phyloP scores from a whole-genome alignment of 2,329 filamentous ascomycete species.

The Corynespora cassiicola region DNA sequence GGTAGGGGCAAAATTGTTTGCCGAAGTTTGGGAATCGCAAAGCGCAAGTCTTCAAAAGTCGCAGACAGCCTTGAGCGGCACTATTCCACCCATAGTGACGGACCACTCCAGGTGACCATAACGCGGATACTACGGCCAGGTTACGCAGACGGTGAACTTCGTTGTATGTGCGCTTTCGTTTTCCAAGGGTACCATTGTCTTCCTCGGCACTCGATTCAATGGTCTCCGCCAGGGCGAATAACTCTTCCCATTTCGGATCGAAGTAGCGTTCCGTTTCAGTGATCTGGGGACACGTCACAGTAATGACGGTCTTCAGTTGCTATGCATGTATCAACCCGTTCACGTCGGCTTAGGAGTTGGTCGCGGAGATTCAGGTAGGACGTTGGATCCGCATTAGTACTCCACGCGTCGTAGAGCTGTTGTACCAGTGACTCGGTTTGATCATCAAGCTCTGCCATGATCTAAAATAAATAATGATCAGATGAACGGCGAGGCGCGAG shows the following conservation, averaged over 20 bases:
- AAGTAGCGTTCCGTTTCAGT: too few relatives aligned
- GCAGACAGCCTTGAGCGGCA: neutral
- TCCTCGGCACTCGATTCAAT: neutral
- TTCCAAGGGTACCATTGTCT: too few relatives aligned
- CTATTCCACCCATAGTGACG: slow-evolving; percentile 1
- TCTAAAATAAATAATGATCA: too few relatives aligned
- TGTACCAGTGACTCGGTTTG: slow-evolving; percentile 1
- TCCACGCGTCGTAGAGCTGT: slow-evolving; percentile 1
- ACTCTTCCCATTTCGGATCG: slow-evolving; percentile 2
- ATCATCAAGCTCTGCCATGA: slow-evolving; percentile 3
- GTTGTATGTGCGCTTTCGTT: slow-evolving; percentile 1
- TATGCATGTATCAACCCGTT: too few relatives aligned
- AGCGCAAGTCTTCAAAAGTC: slow-evolving; percentile 1
- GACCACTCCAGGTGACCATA: slow-evolving; percentile 2
- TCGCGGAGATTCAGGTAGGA: neutral
- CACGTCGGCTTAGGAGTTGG: too few relatives aligned
- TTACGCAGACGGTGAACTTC: slow-evolving; percentile 2
- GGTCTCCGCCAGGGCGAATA: slow-evolving; percentile 1
- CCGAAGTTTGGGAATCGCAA: neutral
- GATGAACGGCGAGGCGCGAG: too few relatives aligned
- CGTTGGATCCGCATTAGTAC: neutral
- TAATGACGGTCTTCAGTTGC: too few relatives aligned
- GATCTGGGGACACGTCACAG: too few relatives aligned
- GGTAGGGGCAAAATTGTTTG: neutral
- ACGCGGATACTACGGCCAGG: slow-evolving; percentile 1